Evolutionary conservation across 2,329 filamentous ascomycete species (phyloP).

Genomic region (Fusarium irregulare): DNA sequence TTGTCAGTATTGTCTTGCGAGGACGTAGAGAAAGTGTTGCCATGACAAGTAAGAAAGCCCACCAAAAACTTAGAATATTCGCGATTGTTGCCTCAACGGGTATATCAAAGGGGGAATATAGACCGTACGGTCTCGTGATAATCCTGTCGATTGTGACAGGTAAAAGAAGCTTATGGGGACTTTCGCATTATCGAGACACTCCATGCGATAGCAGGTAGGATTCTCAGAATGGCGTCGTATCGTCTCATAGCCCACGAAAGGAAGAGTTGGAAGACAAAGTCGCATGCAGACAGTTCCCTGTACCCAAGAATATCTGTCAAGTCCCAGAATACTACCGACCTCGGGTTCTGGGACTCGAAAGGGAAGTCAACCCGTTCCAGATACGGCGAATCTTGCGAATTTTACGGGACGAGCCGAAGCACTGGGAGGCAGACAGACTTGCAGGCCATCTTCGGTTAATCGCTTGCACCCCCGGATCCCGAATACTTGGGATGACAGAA

Average conservation of each 20-base stretch:
- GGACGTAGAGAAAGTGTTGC: slow-evolving; percentile 2
- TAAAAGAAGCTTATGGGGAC: slow-evolving; percentile 2
- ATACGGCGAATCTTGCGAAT: slow-evolving; percentile 45
- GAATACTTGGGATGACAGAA: slow-evolving; percentile 35
- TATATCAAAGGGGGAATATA: slow-evolving; percentile 6
- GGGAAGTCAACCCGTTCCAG: slow-evolving; percentile 28
- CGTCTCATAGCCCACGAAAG: slow-evolving; percentile 18
- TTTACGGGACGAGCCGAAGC: slow-evolving; percentile 45
- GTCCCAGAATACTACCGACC: slow-evolving; percentile 21
- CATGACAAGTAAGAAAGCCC: neutral
- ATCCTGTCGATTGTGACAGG: slow-evolving; percentile 32
- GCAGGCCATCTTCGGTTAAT: slow-evolving; percentile 26
- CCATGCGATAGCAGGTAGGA: slow-evolving; percentile 16
- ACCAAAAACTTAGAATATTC: slow-evolving; percentile 10
- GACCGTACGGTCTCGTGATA: neutral
- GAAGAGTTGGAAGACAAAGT: slow-evolving; percentile 29
- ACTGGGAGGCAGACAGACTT: slow-evolving; percentile 18
- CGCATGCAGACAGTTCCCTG: slow-evolving; percentile 18
- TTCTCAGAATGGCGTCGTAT: slow-evolving; percentile 22
- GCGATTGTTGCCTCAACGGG: slow-evolving; percentile 28
- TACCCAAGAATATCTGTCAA: slow-evolving; percentile 34
- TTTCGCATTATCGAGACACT: slow-evolving; percentile 19
- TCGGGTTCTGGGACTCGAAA: slow-evolving; percentile 19
- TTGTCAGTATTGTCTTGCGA: slow-evolving; percentile 9
- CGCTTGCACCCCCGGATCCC: slow-evolving; percentile 34